phyloP scores from a whole-genome alignment of 2,329 filamentous ascomycete species.

The Penicillium sp. region DNA sequence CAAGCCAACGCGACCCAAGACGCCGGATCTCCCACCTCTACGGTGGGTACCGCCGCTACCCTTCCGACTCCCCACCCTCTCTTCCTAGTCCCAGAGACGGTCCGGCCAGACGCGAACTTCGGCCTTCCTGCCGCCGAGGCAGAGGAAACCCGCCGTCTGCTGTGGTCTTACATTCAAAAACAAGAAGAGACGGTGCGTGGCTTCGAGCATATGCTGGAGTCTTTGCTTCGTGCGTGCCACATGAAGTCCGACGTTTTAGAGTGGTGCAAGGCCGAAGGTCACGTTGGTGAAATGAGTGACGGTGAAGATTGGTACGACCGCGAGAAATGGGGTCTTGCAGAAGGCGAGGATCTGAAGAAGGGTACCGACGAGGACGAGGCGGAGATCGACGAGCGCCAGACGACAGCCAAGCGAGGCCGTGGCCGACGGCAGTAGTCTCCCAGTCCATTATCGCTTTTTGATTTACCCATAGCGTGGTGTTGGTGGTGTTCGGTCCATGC shows the following conservation, averaged over 20 bases:
- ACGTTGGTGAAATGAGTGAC: slow-evolving; percentile 62
- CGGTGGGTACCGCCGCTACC: slow-evolving; percentile 29
- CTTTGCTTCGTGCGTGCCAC: slow-evolving; percentile 55
- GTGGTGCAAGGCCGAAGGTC: slow-evolving; percentile 59
- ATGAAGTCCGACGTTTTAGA: slow-evolving; percentile 56
- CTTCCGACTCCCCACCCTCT: slow-evolving; percentile 51
- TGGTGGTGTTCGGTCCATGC: slow-evolving; percentile 23
- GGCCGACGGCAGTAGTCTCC: slow-evolving; percentile 32
- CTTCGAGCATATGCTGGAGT: slow-evolving; percentile 51
- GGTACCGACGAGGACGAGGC: slow-evolving; percentile 59
- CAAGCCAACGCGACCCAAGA: slow-evolving; percentile 36
- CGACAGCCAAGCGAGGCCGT: slow-evolving; percentile 38
- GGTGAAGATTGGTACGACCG: slow-evolving; percentile 64
- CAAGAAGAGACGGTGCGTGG: slow-evolving; percentile 60
- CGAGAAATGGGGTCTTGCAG: slow-evolving; percentile 54
- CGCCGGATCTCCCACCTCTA: slow-evolving; percentile 25
- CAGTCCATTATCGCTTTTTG: slow-evolving; percentile 2
- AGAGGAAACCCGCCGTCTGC: slow-evolving; percentile 56
- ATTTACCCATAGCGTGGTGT: slow-evolving; percentile 29
- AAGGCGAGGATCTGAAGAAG: slow-evolving; percentile 54
- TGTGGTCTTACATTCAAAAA: slow-evolving; percentile 61
- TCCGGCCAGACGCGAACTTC: slow-evolving; percentile 51
- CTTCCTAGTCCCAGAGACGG: slow-evolving; percentile 50
- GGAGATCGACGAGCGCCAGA: slow-evolving; percentile 43
- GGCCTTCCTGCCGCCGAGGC: slow-evolving; percentile 56